A percentile compares a stretch with the other conserved stretches of the same genome.
Evolutionary conservation across 768 basidiomycete species (phyloP).

Genomic region (Mycena pura): DNA sequence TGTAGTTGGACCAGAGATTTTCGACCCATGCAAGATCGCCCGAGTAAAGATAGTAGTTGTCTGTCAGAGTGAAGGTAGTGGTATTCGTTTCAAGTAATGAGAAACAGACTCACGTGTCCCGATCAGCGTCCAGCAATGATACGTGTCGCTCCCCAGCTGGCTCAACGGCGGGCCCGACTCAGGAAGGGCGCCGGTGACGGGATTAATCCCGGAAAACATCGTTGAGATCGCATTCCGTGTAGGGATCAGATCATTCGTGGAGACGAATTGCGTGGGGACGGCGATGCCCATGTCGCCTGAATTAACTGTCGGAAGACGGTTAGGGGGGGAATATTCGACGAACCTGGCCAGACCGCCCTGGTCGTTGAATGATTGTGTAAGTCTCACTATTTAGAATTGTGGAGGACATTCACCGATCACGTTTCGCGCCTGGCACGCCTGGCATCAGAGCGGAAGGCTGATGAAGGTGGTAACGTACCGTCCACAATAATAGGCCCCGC

Average conservation of each 20-base stretch:
- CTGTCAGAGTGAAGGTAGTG: conserved; percentile 28
- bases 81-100: not conserved
- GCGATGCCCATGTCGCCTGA: conserved; percentile 69
- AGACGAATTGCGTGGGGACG: conserved; percentile 66
- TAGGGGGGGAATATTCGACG: not conserved
- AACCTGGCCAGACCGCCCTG: conserved; percentile 66
- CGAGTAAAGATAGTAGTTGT: conserved; percentile 64
- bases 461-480: conserved; percentile 27
- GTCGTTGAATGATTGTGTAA: not conserved
- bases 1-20: conserved; percentile 60
- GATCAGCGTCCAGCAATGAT: conserved; percentile 67
- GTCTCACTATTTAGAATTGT: not conserved
- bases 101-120: conserved; percentile 48
- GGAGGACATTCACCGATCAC: conserved; percentile 50
- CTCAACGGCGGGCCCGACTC: conserved; percentile 59
- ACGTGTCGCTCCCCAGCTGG: conserved; percentile 57
- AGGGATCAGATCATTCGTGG: conserved; percentile 62
- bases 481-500: conserved; percentile 69
- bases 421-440: conserved; percentile 49
- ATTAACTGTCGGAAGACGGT: not conserved
- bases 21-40: conserved; percentile 61
- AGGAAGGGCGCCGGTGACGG: conserved; percentile 59
- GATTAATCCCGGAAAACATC: conserved; percentile 61
- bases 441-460: not conserved
- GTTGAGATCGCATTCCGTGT: conserved; percentile 63